Base-by-base conservation (phyloP, 208 protist species). In the Crithidia expoeki region DNA sequence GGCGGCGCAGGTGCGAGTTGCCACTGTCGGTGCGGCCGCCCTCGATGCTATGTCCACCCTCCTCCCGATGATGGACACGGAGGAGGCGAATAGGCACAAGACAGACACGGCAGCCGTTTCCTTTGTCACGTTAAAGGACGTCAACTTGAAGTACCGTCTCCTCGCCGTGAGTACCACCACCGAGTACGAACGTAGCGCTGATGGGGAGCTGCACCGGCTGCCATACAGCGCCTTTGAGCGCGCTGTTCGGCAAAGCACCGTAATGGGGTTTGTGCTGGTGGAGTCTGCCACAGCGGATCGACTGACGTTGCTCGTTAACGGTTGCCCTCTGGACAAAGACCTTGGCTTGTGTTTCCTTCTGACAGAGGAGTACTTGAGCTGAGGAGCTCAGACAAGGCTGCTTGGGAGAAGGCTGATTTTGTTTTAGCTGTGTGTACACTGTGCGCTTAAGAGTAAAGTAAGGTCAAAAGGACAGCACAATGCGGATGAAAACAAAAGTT, bases 211-310 rank as follows among this genome's bases (percentile, higher is more conserved):
- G 34, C 72, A 85, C 25, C 76, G 74, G 16, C 67, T 89, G 5
- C 70, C 82, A 0, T 88, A 80, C 60, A 74, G 63, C 14, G 72
- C 74, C 19, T 84, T 84, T n/a, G 88, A 94, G 65, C 40, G 52
- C 19, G 46, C 57, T 5, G 67, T 91, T 28, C 69, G 70, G 4
- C 40, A 74, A 9, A 61, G 74, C 17, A 36, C 80, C 2, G 62
- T 94, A 11, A 64, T 76, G 28, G 81, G 85, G 38, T 94, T 94
- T 51, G 85, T 79, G 17, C 63, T 91, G 25, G 84, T 94, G 50
- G 83, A 89, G 66, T 86, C 73, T 14, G 66, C 79, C 27, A 70
- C 76, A 4, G 23, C 65, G 4, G 79, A 74, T 4, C 74, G 51
- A 40, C 62, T 94, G 19, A 87, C 80, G 36, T 53, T 94, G 25